phyloP scores from a whole-genome alignment of 805 yeast genomes.

The Metschnikowia dekortorum region DNA sequence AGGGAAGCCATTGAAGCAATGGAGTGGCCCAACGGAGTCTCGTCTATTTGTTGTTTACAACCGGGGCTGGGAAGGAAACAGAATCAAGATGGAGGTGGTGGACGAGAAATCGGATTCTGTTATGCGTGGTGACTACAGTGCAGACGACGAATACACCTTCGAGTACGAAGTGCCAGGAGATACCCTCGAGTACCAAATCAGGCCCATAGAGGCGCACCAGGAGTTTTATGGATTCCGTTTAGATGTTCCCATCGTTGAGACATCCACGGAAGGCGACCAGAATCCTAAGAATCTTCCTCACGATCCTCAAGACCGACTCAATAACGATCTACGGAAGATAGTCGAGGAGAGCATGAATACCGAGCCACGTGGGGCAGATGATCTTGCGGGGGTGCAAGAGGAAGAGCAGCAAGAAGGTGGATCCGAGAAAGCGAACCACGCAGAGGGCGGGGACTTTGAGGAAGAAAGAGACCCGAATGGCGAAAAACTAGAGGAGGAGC shows the following conservation, averaged over 20 bases:
- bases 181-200: background rate
- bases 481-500: background rate
- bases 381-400: too few relatives aligned
- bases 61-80: conserved; percentile 6
- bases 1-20: conserved; percentile 2
- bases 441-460: too few relatives aligned
- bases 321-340: background rate
- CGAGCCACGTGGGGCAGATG: too few relatives aligned
- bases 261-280: background rate
- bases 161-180: background rate
- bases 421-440: background rate
- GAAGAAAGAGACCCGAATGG: background rate
- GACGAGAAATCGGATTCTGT: conserved; percentile 5
- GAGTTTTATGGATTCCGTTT: conserved; percentile 5
- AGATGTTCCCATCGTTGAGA: background rate
- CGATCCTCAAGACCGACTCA: background rate
- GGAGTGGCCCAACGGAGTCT: background rate
- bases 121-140: conserved; percentile 6
- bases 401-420: background rate
- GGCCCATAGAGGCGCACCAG: conserved; percentile 4
- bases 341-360: background rate
- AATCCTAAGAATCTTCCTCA: background rate
- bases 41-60: conserved; percentile 7
- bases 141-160: conserved; percentile 6
- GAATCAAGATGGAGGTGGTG: conserved; percentile 7